A percentile compares a stretch with the other conserved stretches of the same genome.
phyloP scores from a whole-genome alignment of 2,329 filamentous ascomycete species.

The Massarina eburnea region DNA sequence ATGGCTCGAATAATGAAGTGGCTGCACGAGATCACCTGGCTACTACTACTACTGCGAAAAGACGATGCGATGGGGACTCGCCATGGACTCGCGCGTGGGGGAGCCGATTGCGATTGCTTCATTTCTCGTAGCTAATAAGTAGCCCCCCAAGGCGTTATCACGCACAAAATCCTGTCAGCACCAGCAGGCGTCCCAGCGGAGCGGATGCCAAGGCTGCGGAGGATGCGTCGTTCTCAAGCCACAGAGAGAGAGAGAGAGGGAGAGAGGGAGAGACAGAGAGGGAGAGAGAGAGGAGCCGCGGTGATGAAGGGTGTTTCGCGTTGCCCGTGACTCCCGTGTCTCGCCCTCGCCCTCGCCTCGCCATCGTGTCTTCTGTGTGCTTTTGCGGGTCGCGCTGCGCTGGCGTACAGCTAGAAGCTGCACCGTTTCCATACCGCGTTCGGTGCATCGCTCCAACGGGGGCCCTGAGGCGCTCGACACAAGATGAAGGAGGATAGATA shows the following conservation, averaged over 20 bases:
- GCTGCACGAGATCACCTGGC: neutral
- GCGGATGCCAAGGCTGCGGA: slow-evolving; percentile 34
- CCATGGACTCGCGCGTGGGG: slow-evolving; percentile 28
- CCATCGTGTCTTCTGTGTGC: too few species aligned
- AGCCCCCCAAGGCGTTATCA: neutral
- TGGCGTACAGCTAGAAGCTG: slow-evolving; percentile 21
- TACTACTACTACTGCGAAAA: too few species aligned
- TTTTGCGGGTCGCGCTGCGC: too few species aligned
- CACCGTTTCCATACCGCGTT: slow-evolving; percentile 38
- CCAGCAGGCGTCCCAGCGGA: slow-evolving; percentile 27
- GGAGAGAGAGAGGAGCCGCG: too few species aligned
- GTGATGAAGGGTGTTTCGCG: too few species aligned
- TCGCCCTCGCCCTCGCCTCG: too few species aligned
- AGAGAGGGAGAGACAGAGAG: too few species aligned
- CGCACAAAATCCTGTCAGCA: too few species aligned
- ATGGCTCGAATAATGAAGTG: neutral
- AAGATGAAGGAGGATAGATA: slow-evolving; percentile 10
- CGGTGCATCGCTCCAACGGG: slow-evolving; percentile 33
- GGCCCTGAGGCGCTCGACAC: slow-evolving; percentile 11
- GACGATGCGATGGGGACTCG: too few species aligned
- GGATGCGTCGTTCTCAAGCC: slow-evolving; percentile 20
- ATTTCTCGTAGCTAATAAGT: slow-evolving; percentile 23
- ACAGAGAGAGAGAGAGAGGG: too few species aligned
- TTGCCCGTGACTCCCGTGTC: too few species aligned
- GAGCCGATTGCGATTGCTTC: slow-evolving; percentile 25